These are phyloP conservation scores for Trichosporon faecale DNA, from an alignment of 1,284 basidiomycete genomes.

Conservation along the genomic window DNA sequence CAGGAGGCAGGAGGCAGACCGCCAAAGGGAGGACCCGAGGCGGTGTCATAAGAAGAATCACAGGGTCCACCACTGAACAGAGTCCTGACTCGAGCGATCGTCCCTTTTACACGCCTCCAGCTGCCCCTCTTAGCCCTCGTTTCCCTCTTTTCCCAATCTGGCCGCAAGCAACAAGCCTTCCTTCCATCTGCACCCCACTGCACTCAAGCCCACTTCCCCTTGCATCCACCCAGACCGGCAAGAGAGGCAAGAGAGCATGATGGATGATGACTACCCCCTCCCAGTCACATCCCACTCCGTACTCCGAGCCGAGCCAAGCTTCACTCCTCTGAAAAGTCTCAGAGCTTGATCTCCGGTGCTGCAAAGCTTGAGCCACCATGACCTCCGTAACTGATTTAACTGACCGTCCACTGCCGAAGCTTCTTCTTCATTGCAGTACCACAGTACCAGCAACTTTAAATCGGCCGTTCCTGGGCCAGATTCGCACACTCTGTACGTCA, in stretches of 20 bases:
- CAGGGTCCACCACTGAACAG: background rate
- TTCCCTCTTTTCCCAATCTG: background rate
- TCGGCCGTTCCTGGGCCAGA: background rate
- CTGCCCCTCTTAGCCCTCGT: no score
- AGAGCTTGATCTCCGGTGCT: no score
- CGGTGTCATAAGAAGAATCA: slow-evolving; percentile 8
- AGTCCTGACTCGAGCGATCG: background rate
- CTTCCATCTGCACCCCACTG: background rate
- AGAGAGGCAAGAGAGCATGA: no score
- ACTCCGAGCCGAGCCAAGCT: no score
- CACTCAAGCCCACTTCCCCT: background rate
- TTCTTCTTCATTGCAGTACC: background rate
- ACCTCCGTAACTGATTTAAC: no score
- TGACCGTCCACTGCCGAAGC: no score
- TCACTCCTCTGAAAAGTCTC: no score
- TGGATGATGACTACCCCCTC: no score
- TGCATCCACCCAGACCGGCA: background rate
- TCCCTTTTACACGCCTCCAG: background rate
- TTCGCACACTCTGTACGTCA: background rate
- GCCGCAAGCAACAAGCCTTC: background rate
- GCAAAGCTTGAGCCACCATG: no score
- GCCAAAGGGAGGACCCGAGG: background rate
- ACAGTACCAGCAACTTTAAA: background rate
- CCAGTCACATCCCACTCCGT: no score
- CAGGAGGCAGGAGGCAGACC: background rate